Evolutionary conservation across 441 rosid genomes (phyloP), one percentile per base, ranked within the genome.

Genomic region (Pelargonium fulgidum): DNA sequence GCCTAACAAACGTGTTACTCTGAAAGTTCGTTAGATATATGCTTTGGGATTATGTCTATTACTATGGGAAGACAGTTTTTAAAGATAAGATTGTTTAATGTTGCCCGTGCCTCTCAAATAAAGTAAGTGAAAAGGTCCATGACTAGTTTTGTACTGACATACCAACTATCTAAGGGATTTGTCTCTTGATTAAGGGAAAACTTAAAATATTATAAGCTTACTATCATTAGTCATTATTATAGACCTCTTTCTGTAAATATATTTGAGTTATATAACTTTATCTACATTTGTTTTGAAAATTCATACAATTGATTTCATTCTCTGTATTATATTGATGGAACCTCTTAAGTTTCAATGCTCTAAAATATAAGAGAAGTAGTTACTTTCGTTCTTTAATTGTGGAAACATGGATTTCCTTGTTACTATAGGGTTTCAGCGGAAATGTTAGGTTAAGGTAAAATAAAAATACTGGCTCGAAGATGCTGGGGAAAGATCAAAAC

Each of bases 101-200:
- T 22, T 22, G 36, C 6, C 36, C 26, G n/a, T 59, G 36, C n/a
- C 64, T 59, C 64, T 29, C 24, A 59, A 9, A 4, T 59, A 20
- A 26, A 61, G 62, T 58, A 58, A 19, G 29, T 19, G 20, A 58
- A 36, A 36, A 36, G 41, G 41, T 36, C 41, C 22, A 12, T 61
- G 1, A 3, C 36, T 61, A 13, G 39, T 20, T 59, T 10, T 61
- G 36, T 61, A 22, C n/a, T 58, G 64, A 56, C 11, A 17, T 17
- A 56, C 64, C 64, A 59, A 22, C 63, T 20, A 20, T 59, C 64
- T 8, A 19, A 59, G 11, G 33, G 33, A 59, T 24, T 59, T 59
- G 33, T 59, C 14, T 22, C 36, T 20, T 20, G 22, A 24, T 20
- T 59, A 13, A 58, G 20, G 62, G 39, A 22, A n/a, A 4, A n/a